These are phyloP conservation scores for Neurospora sp. DNA, from an alignment of 495 filamentous ascomycete species.

Conservation along the genomic window DNA sequence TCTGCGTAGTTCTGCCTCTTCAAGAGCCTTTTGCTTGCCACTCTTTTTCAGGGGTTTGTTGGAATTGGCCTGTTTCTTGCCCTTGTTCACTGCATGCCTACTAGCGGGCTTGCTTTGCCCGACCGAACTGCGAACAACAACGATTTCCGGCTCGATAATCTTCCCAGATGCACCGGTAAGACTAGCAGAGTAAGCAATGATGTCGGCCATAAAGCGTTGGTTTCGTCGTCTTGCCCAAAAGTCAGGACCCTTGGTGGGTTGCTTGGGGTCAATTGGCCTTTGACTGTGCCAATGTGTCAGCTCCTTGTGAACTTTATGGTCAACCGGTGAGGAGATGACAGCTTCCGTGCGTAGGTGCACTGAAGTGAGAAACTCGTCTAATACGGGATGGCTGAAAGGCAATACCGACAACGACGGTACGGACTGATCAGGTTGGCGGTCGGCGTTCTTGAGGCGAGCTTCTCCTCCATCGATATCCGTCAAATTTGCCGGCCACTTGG, in stretches of 20 bases:
- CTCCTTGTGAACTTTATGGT: constrained; percentile 42
- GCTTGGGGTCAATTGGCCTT: constrained; percentile 36
- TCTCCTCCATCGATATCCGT: background rate
- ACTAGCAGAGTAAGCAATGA: constrained; percentile 59
- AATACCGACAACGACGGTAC: constrained; percentile 28
- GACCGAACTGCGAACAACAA: constrained; percentile 31
- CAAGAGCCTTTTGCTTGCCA: constrained; percentile 16
- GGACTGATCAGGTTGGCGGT: background rate
- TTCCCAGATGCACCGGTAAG: constrained; percentile 55
- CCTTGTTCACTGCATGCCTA: constrained; percentile 12
- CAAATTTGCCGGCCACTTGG: background rate
- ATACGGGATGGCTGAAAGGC: constrained; percentile 48
- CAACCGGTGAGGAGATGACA: constrained; percentile 4
- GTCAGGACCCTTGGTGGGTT: constrained; percentile 9
- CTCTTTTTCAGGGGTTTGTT: constrained; percentile 14
- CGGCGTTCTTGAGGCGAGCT: constrained; percentile 2
- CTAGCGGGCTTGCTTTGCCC: constrained; percentile 13
- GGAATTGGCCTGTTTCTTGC: constrained; percentile 16
- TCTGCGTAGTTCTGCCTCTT: constrained; percentile 15
- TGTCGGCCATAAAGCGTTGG: constrained; percentile 53
- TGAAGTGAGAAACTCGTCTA: constrained; percentile 47
- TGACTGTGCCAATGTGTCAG: constrained; percentile 57
- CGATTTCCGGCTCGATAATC: constrained; percentile 49
- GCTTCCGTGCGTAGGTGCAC: constrained; percentile 36
- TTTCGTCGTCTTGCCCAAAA: constrained; percentile 22